Base-by-base conservation (phyloP, 108 stramenopile genomes). In the Pseudonitzschia delicatissima region DNA sequence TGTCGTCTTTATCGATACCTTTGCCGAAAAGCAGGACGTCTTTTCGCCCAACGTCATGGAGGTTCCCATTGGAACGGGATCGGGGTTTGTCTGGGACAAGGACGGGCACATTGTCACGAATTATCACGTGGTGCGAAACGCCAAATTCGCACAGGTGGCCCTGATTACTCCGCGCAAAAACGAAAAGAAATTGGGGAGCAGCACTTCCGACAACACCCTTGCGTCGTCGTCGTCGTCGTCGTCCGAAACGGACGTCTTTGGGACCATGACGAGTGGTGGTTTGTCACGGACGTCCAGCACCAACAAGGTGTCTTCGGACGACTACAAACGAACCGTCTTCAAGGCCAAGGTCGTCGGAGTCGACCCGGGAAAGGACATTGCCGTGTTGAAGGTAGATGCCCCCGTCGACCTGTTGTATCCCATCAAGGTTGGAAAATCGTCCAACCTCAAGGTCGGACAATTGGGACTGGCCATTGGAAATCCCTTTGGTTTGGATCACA, bases 401-500 rank as follows among this genome's bases (percentile, higher is more conserved):
- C 82, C 78, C 12, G 50, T 73, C 8, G 42, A 65, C 2, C 52
- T 88, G 4, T 55, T 72, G 17, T 61, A 77, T 39, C 87, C 90
- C 18, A 81, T 93, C 27, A 52, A 58, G 25, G 62, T 88, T 12
- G 87, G 90, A 26, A 83, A 85, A 31, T 82, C 80, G 0, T 76
- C 60, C 20, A 82, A 77, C 1, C 58, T 93, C 4, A 74, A 79
- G 50, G 89, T 88, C 18, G 92, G 92, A 18, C 87, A 90, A 64
- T 53, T 66, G 26, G 75, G 81, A 3, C 67, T 94, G 37, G 97
- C 97, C 7, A 96, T 97, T 57, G 97, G 97, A 4, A 97, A 96
- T 76, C 97, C 96, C 12, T 97, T 97, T 57, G 97, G 97, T 7
- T 66, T 97, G 52, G 97, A 97, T 73, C 95, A 96, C 67, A 92